Evolutionary conservation across 2,329 filamentous ascomycete genomes (phyloP), one percentile per base, ranked within the genome.

Genomic region (Colletotrichum eleusines): DNA sequence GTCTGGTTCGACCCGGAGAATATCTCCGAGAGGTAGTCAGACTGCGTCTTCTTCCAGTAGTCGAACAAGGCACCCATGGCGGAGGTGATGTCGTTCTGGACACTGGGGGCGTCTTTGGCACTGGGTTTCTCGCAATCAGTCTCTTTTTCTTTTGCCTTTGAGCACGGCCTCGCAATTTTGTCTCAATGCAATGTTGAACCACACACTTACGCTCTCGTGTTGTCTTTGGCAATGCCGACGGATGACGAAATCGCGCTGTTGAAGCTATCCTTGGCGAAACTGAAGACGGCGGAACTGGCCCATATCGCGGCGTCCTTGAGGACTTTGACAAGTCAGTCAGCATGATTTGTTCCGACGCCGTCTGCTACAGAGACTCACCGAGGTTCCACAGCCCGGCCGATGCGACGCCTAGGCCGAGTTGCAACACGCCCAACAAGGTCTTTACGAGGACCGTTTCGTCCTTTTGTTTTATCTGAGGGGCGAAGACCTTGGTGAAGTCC

Each of bases 31-130:
- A 66, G 14, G 1, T 48, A 68, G 3, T 28, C 65, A 1, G 26
- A 6, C 9, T 66, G 66, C 16, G 66, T 69, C 4, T 69, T 69
- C 18, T 66, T 69, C 66, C 66, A 59, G 5, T 59, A 38, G 38
- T 69, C 61, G 44, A 69, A 65, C 2, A 66, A n/a, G 3, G 42
- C 33, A 3, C 61, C 61, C 61, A 69, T 46, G 0, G 61, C 38
- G 2, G 66, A 23, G 0, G 61, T n/a, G 18, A 69, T 1, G 3
- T 69, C 61, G 12, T 69, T 69, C 14, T 69, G 61, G 11, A 59
- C 35, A 23, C 51, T 59, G 0, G 0, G 28, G 0, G 61, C 44
- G n/a, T 69, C 66, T 14, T 69, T 69, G 28, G 61, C 61, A 58
- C 61, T 69, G 6, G 2, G 6, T 9, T 28, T 5, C 16, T 11